Percentiles rank a stretch among this genome's conserved stretches.
These are phyloP conservation scores for Colletotrichum sp. DNA, from an alignment of 2,329 filamentous ascomycete species.

Conservation along the genomic window DNA sequence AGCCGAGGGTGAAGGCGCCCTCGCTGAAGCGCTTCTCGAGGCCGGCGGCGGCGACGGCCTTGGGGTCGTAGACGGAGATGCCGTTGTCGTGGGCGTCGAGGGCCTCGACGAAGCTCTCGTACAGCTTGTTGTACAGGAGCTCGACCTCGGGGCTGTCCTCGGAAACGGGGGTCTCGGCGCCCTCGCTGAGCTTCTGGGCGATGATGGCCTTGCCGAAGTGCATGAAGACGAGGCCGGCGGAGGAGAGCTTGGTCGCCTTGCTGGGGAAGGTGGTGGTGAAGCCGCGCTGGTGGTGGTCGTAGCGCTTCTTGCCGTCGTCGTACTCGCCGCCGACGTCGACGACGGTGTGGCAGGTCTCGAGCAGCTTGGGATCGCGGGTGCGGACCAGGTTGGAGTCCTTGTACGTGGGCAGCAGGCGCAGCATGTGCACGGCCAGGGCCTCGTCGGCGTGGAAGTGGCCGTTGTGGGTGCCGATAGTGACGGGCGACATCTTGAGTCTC, in stretches of 20 bases:
- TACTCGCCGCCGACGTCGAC: slow-evolving; percentile 98
- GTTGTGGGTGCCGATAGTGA: slow-evolving; percentile 89
- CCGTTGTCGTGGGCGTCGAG: slow-evolving; percentile 98
- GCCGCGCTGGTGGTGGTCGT: slow-evolving; percentile 96
- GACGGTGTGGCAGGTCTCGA: slow-evolving; percentile 88
- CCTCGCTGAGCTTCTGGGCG: slow-evolving; percentile 55
- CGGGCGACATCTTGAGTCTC: slow-evolving; percentile 72
- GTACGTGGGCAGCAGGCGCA: slow-evolving; percentile 87
- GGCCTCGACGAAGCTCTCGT: slow-evolving; percentile 92
- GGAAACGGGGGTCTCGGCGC: slow-evolving; percentile 50
- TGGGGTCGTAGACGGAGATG: slow-evolving; percentile 80
- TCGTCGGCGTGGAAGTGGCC: slow-evolving; percentile 99
- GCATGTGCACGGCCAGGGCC: slow-evolving; percentile 94
- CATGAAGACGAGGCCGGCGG: slow-evolving; percentile 92
- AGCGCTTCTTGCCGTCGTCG: slow-evolving; percentile 76
- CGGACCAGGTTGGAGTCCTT: slow-evolving; percentile 75
- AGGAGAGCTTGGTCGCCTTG: slow-evolving; percentile 86
- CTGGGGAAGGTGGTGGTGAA: slow-evolving; percentile 87
- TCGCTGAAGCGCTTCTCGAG: slow-evolving; percentile 84
- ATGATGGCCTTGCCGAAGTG: slow-evolving; percentile 92
- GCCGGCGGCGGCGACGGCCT: slow-evolving; percentile 70
- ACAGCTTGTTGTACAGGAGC: slow-evolving; percentile 85
- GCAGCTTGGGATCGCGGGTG: slow-evolving; percentile 80
- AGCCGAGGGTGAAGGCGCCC: slow-evolving; percentile 82
- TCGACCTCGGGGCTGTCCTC: slow-evolving; percentile 71